phyloP scores from a whole-genome alignment of 495 filamentous ascomycete species.

The Cercophora newfieldiana region DNA sequence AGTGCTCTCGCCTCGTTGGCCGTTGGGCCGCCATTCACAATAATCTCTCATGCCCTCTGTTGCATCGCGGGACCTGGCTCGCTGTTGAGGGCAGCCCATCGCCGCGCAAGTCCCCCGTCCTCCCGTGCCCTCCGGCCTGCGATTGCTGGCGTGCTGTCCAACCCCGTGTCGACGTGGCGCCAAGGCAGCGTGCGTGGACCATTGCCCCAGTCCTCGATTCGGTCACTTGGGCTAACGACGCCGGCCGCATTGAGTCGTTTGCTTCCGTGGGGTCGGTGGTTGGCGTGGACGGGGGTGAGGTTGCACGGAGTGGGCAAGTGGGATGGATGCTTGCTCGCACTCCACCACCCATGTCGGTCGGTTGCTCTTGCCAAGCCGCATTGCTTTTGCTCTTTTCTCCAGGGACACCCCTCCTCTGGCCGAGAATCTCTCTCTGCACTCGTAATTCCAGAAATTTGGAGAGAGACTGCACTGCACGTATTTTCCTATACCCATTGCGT shows the following conservation, averaged over 20 bases:
- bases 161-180: slow-evolving; percentile 55
- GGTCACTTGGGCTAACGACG: slow-evolving; percentile 39
- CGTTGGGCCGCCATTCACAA: slow-evolving; percentile 24
- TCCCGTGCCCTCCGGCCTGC: slow-evolving; percentile 19
- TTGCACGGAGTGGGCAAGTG: slow-evolving; percentile 14
- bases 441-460: slow-evolving; percentile 12
- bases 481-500: slow-evolving; percentile 15
- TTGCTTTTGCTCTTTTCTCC: slow-evolving; percentile 22
- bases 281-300: slow-evolving; percentile 16
- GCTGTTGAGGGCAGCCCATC: slow-evolving; percentile 25
- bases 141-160: slow-evolving; percentile 33
- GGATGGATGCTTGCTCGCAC: slow-evolving; percentile 14
- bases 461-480: slow-evolving; percentile 1
- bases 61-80: slow-evolving; percentile 18
- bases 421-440: slow-evolving; percentile 17
- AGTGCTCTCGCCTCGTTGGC: slow-evolving; percentile 20
- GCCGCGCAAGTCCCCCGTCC: slow-evolving; percentile 5
- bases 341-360: slow-evolving; percentile 7
- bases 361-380: slow-evolving; percentile 27
- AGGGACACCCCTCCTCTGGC: slow-evolving; percentile 21
- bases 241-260: slow-evolving; percentile 32
- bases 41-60: slow-evolving; percentile 17
- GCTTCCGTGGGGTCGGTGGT: slow-evolving; percentile 32
- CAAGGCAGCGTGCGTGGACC: slow-evolving; percentile 41
- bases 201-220: slow-evolving; percentile 28